These are phyloP conservation scores for Xylaria arbuscula DNA, from an alignment of 2,329 filamentous ascomycete species.

Conservation along the genomic window DNA sequence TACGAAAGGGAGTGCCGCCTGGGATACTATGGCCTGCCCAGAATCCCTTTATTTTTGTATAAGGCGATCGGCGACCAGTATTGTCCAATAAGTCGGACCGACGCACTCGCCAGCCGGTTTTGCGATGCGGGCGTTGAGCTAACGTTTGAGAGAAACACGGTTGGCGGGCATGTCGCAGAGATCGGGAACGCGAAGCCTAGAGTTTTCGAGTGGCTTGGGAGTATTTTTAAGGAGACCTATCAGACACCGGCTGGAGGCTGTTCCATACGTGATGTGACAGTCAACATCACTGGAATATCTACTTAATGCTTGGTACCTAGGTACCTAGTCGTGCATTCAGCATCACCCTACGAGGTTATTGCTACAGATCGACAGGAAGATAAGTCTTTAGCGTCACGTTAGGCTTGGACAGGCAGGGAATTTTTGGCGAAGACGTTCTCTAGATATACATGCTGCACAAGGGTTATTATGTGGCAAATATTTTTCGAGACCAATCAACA, in stretches of 20 bases:
- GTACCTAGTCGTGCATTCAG: neutral
- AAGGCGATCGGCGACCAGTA: conserved; percentile 62
- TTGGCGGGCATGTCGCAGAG: conserved; percentile 55
- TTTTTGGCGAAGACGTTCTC: too few species aligned
- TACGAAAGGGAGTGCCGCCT: conserved; percentile 46
- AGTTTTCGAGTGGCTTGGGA: conserved; percentile 35
- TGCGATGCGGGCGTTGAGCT: conserved; percentile 56
- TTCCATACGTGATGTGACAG: conserved; percentile 36
- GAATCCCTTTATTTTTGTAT: conserved; percentile 62
- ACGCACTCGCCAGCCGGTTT: conserved; percentile 55
- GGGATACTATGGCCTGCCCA: conserved; percentile 54
- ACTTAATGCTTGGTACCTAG: conserved; percentile 7
- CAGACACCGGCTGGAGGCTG: conserved; percentile 40
- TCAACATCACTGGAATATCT: conserved; percentile 22
- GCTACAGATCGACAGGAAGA: too few species aligned
- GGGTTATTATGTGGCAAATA: too few species aligned
- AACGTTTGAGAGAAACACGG: conserved; percentile 57
- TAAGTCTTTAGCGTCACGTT: too few species aligned
- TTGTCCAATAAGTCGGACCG: conserved; percentile 56
- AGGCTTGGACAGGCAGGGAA: too few species aligned
- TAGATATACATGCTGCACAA: too few species aligned
- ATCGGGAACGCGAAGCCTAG: conserved; percentile 36
- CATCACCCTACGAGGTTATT: neutral
- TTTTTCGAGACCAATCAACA: too few species aligned
- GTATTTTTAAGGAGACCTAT: conserved; percentile 37